A percentile compares a stretch with the other conserved stretches of the same genome.
Conservation (phyloP, 2,329 filamentous ascomycete genomes). For the Pseudogymnoascus sp. region DNA sequence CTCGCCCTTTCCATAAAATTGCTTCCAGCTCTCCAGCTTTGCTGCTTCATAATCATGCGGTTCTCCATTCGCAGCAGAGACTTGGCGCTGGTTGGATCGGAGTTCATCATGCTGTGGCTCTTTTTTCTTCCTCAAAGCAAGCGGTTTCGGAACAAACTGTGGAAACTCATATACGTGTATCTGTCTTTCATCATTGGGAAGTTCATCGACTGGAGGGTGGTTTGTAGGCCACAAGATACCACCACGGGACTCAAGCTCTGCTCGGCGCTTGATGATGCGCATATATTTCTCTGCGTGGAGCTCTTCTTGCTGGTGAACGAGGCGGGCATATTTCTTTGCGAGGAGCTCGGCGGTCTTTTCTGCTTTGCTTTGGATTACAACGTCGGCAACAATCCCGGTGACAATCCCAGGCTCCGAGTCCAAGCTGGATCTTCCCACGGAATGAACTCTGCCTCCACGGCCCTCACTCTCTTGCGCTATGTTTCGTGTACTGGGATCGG, state of each 20-base stretch:
- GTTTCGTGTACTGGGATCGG: not conserved
- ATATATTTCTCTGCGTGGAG: not conserved
- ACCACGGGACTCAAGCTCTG: not conserved
- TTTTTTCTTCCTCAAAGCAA: not conserved
- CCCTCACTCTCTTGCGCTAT: not conserved
- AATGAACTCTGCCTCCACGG: not conserved
- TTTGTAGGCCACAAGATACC: not conserved
- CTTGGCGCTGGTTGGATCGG: not conserved
- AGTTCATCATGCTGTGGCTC: not conserved
- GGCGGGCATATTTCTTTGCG: not conserved
- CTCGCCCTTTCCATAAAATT: not conserved
- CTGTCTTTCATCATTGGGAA: not conserved
- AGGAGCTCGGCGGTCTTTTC: not conserved
- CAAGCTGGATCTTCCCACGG: not conserved
- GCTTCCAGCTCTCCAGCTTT: constrained; percentile 2
- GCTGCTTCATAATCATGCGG: not conserved
- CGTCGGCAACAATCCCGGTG: no score
- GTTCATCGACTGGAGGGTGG: not conserved
- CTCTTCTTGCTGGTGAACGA: not conserved
- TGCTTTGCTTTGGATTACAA: not conserved
- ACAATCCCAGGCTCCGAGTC: not conserved
- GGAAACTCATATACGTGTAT: not conserved
- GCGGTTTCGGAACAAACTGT: not conserved
- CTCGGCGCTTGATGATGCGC: not conserved
- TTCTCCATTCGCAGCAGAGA: not conserved